phyloP scores from a whole-genome alignment of 371 early-diverging fungal genomes.

The Entomophthora muscae region DNA sequence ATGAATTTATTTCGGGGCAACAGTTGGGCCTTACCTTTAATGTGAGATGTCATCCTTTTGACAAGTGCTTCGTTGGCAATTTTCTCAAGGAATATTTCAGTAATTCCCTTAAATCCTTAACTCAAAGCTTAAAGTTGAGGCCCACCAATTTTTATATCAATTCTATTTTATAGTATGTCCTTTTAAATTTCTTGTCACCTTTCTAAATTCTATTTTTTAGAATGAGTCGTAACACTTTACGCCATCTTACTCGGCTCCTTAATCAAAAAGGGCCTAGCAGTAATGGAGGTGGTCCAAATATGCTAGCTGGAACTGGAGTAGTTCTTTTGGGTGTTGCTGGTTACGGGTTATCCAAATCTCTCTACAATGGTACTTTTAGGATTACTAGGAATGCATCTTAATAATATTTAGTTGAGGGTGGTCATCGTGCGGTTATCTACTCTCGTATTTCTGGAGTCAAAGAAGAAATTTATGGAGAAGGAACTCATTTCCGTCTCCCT shows the following conservation, averaged over 20 bases:
- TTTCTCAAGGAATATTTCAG: too few species aligned
- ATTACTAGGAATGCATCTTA: background rate
- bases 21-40: too few species aligned
- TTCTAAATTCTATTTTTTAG: background rate
- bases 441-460: constrained; percentile 88
- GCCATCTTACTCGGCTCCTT: background rate
- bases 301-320: constrained; percentile 32
- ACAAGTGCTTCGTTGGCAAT: too few species aligned
- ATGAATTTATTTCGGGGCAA: too few species aligned
- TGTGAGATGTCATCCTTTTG: too few species aligned
- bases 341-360: constrained; percentile 46
- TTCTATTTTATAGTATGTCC: too few species aligned
- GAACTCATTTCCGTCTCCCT: constrained; percentile 92
- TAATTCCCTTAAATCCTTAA: too few species aligned
- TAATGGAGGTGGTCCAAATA: background rate
- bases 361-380: constrained; percentile 53
- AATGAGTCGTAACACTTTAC: background rate
- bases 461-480: constrained; percentile 70
- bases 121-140: too few species aligned
- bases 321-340: constrained; percentile 49
- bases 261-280: background rate
- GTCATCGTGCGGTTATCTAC: constrained; percentile 95
- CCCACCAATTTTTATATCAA: too few species aligned
- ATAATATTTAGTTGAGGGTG: constrained; percentile 67
- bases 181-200: too few species aligned